These are phyloP conservation scores for Boletus speciosus DNA, from an alignment of 768 basidiomycete genomes.

Conservation along the genomic window DNA sequence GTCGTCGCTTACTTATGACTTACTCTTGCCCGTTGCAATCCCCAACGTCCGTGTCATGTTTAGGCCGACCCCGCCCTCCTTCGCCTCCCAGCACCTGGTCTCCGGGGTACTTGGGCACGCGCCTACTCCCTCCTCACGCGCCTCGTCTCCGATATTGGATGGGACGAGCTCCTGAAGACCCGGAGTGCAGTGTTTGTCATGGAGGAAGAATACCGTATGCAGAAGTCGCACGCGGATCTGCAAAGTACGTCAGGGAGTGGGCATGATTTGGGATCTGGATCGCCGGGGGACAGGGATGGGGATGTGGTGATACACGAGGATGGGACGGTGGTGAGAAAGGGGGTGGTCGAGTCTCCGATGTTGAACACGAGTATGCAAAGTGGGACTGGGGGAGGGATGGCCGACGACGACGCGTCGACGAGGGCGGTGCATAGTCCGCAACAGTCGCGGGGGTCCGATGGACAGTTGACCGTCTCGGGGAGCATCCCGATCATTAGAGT, in stretches of 20 bases:
- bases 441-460: conserved; percentile 28
- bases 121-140: conserved; percentile 89
- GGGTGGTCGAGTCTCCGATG: conserved; percentile 4
- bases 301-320: conserved; percentile 60
- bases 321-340: conserved; percentile 42
- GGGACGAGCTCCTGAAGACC: conserved; percentile 96
- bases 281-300: conserved; percentile 9
- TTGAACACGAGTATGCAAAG: neutral
- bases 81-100: conserved; percentile 90
- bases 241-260: conserved; percentile 30
- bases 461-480: conserved; percentile 3
- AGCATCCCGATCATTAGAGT: conserved; percentile 73
- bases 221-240: conserved; percentile 81
- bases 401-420: conserved; percentile 72
- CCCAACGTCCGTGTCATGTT: neutral
- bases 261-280: conserved; percentile 26
- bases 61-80: conserved; percentile 91
- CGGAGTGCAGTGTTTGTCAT: conserved; percentile 96
- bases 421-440: conserved; percentile 47
- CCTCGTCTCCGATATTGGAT: conserved; percentile 92
- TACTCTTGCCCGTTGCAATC: neutral
- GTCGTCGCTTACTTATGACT: neutral
- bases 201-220: conserved; percentile 99
- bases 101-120: conserved; percentile 93
- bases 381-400: conserved; percentile 2